Evolutionary conservation across 768 basidiomycete species (phyloP), one percentile per base, ranked within the genome.

Genomic region (Collybia nuda): DNA sequence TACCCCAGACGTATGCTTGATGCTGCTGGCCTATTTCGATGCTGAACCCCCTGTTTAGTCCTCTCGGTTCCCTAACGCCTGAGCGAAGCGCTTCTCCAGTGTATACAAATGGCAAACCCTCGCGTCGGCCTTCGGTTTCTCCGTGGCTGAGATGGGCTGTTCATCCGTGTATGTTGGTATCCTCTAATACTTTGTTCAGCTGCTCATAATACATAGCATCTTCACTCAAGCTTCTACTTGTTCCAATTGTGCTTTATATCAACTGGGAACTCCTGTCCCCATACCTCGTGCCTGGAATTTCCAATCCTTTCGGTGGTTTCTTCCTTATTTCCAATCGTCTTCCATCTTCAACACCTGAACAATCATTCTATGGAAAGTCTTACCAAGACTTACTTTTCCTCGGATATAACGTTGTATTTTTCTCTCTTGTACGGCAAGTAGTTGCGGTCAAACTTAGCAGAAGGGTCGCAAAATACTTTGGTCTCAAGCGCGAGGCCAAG

Each of bases 351-450:
- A 62, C 76, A 4, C 68, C 72, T 5, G 76, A 78, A 0, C 80
- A 85, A 55, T 78, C 80, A 0, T 79, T 79, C 26, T 92, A 90
- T 60, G 72, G 72, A 35, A 98, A 93, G 69, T 80, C 80, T 14
- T 88, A 77, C 57, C 68, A 80, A 52, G 96, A 98, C 62, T 54
- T 93, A 7, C 61, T 78, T 14, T 99, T 99, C 70, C 58, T 98
- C 40, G 76, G 77, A 2, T 95, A 91, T 68, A 75, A 95, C 62
- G 75, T 98, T 67, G 72, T 98, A 44, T 84, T 96, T 59, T 98
- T 88, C 72, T 95, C 93, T 1, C 89, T 93, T 64, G 57, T 94
- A 38, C 85, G 96, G 24, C 93, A 98, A 68, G 61, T 75, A 39
- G 63, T 93, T 64, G 81, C 86, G 15, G 56, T 88, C 60, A 80